Percentiles rank a stretch among this genome's conserved stretches.
Evolutionary conservation across 148 eudicot genomes (phyloP).

Genomic region (Diospyros kaki): DNA sequence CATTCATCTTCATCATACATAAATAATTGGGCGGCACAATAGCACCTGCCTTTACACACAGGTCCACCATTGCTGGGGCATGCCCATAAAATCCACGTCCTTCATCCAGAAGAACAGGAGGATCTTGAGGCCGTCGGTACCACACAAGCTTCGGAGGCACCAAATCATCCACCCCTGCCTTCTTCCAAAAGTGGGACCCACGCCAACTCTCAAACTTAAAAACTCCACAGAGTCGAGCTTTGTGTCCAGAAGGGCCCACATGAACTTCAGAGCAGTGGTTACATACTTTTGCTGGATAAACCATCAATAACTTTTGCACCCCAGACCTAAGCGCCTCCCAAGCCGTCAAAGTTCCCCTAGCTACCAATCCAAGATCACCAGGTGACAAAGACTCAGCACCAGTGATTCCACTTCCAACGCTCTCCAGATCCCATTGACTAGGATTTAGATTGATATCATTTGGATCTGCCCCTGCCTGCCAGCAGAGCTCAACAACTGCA

Average conservation of each 20-base stretch:
- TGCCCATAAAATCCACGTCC: slow-evolving; percentile 77
- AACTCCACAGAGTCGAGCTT: slow-evolving; percentile 84
- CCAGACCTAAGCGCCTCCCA: slow-evolving; percentile 75
- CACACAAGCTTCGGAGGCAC: slow-evolving; percentile 75
- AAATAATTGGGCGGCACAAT: slow-evolving; percentile 44
- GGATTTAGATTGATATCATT: slow-evolving; percentile 23
- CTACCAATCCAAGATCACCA: slow-evolving; percentile 38
- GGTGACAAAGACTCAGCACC: slow-evolving; percentile 33
- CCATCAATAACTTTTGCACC: slow-evolving; percentile 60
- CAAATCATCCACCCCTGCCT: slow-evolving; percentile 73
- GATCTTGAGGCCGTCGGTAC: slow-evolving; percentile 78
- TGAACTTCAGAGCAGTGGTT: slow-evolving; percentile 84
- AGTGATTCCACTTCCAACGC: slow-evolving; percentile 3
- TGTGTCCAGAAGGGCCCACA: slow-evolving; percentile 95
- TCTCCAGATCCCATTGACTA: slow-evolving; percentile 7
- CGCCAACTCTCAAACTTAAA: slow-evolving; percentile 74
- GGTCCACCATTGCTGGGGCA: slow-evolving; percentile 90
- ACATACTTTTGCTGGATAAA: slow-evolving; percentile 71
- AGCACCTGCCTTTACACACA: slow-evolving; percentile 72
- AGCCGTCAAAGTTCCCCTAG: slow-evolving; percentile 49
- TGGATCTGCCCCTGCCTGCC: slow-evolving; percentile 75
- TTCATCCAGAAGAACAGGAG: slow-evolving; percentile 50
- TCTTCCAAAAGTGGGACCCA: slow-evolving; percentile 79
- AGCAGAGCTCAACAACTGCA: slow-evolving; percentile 79
- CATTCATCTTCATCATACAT: slow-evolving; percentile 82